These are phyloP conservation scores for Thozetella sp. DNA, from an alignment of 495 filamentous ascomycete species.

Conservation along the genomic window DNA sequence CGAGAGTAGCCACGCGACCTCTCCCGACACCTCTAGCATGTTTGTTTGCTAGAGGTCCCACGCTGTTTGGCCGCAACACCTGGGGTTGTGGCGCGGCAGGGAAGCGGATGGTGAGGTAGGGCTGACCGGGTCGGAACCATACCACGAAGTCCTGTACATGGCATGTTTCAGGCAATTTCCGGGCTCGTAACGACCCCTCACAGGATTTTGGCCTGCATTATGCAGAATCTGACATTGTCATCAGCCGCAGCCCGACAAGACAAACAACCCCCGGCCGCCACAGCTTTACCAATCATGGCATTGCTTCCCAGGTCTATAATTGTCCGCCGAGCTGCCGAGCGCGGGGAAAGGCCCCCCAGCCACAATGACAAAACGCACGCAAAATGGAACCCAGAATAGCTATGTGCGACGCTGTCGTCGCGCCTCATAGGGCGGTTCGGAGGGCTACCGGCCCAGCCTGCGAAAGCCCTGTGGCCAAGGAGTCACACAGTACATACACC, in stretches of 20 bases:
- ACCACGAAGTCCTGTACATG: neutral
- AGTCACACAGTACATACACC: neutral
- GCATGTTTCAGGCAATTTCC: neutral
- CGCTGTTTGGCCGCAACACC: neutral
- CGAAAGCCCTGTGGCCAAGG: neutral
- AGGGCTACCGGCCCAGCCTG: neutral
- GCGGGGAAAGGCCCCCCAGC: neutral
- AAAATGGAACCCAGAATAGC: no score
- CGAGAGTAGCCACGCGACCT: neutral
- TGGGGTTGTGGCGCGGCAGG: neutral
- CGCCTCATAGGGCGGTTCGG: neutral
- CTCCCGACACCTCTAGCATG: no score
- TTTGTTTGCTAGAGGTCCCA: no score
- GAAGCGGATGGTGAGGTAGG: neutral
- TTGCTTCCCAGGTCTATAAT: neutral
- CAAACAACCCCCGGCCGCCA: neutral
- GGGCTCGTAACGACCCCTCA: neutral
- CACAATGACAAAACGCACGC: neutral
- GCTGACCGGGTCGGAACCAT: neutral
- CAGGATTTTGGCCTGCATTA: neutral
- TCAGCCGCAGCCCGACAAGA: neutral
- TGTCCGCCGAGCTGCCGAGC: neutral
- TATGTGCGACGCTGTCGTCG: neutral
- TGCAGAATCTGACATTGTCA: neutral
- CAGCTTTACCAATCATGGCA: neutral